Evolutionary conservation across 2,329 filamentous ascomycete genomes (phyloP).

Genomic region (Arthrinium phaeospermum): DNA sequence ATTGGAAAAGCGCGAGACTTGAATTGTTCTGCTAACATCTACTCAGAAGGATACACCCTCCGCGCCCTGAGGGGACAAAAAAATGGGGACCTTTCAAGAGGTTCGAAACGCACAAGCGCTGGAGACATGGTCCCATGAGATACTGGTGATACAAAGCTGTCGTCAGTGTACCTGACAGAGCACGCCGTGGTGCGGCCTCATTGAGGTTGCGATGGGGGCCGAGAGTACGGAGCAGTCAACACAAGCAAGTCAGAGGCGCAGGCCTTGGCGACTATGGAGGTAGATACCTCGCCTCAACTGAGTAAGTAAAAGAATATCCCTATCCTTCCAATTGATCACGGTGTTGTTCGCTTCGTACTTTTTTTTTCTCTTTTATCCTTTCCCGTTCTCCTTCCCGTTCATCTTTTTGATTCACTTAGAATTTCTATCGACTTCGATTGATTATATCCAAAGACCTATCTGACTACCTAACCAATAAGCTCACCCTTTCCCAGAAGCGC

Average conservation of each 20-base stretch:
- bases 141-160: too few species aligned
- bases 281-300: neutral
- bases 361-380: neutral
- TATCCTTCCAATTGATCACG: neutral
- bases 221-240: neutral
- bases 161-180: too few species aligned
- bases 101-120: too few species aligned
- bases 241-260: too few species aligned
- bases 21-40: neutral
- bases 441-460: neutral
- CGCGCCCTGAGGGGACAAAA: neutral
- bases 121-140: too few species aligned
- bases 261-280: too few species aligned
- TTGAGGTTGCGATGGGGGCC: too few species aligned
- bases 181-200: too few species aligned
- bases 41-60: neutral
- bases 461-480: constrained; percentile 21
- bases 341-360: neutral
- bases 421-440: neutral
- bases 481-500: constrained; percentile 44
- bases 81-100: neutral
- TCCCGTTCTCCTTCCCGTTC: neutral
- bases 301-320: neutral
- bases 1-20: constrained; percentile 1
- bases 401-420: neutral